phyloP scores from a whole-genome alignment of 257 asterid genomes.

The Petrea volubilis region DNA sequence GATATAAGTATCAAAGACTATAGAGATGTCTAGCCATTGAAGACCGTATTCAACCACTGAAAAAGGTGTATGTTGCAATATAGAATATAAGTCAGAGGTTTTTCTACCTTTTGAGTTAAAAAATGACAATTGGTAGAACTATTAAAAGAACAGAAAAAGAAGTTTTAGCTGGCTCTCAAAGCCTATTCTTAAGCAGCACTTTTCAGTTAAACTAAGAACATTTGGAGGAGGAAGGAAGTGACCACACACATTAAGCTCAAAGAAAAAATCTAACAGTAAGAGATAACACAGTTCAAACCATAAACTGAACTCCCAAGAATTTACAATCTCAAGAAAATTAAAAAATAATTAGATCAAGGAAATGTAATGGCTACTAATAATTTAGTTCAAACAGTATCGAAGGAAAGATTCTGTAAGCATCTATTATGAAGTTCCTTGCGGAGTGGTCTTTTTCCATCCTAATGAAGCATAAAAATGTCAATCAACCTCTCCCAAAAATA shows the following conservation, averaged over 20 bases:
- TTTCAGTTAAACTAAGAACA: not conserved
- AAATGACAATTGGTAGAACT: not conserved
- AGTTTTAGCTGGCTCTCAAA: not conserved
- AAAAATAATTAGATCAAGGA: not conserved
- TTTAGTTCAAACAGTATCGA: not conserved
- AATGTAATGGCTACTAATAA: not conserved
- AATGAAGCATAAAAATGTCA: not conserved
- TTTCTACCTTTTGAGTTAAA: not conserved
- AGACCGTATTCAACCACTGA: not conserved
- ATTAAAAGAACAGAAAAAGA: not conserved
- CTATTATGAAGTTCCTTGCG: not conserved
- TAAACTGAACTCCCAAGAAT: not conserved
- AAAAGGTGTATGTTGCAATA: not conserved
- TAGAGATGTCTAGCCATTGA: not conserved
- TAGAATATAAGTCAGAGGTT: not conserved
- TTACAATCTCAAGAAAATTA: slow-evolving; percentile 1
- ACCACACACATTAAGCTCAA: not conserved
- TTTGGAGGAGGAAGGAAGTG: not conserved
- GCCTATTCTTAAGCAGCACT: not conserved
- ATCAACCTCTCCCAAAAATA: slow-evolving; percentile 7
- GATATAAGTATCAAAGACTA: not conserved
- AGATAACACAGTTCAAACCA: not conserved
- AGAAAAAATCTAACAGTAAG: not conserved
- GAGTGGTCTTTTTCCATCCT: not conserved
- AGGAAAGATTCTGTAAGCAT: not conserved